Evolutionary conservation across 257 asterid species (phyloP).

Genomic region (Ajuga chamaepitys): DNA sequence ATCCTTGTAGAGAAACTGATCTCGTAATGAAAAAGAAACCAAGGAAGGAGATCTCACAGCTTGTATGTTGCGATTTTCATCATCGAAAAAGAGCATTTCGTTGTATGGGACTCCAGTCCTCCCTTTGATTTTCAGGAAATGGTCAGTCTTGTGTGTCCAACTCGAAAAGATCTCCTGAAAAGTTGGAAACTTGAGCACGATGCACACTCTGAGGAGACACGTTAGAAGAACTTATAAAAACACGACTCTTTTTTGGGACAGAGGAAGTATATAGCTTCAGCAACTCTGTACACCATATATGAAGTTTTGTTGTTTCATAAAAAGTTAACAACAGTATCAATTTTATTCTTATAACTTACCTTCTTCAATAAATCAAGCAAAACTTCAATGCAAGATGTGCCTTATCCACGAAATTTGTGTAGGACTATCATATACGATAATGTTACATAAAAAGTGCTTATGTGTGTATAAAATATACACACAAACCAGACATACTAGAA

Average conservation of each 20-base stretch:
- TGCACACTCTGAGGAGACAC: neutral
- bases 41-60: constrained; percentile 39
- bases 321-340: too few species aligned
- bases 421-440: neutral
- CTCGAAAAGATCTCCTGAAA: constrained; percentile 84
- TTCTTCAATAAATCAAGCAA: neutral
- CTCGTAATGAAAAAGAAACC: neutral
- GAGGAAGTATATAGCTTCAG: too few species aligned
- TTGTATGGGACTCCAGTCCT: constrained; percentile 63
- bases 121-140: constrained; percentile 59
- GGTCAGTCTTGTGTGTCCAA: constrained; percentile 87
- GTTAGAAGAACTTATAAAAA: too few species aligned
- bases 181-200: constrained; percentile 10
- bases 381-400: neutral
- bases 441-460: neutral
- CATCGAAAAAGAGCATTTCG: constrained; percentile 86
- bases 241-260: too few species aligned
- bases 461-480: too few species aligned
- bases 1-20: neutral
- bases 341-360: too few species aligned
- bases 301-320: too few species aligned
- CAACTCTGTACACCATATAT: too few species aligned
- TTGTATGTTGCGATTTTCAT: constrained; percentile 71
- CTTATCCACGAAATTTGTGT: neutral
- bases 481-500: too few species aligned